Percentiles rank a stretch among this genome's conserved stretches.
Evolutionary conservation across 2,329 filamentous ascomycete genomes (phyloP).

Genomic region (Sarocladium strictum): DNA sequence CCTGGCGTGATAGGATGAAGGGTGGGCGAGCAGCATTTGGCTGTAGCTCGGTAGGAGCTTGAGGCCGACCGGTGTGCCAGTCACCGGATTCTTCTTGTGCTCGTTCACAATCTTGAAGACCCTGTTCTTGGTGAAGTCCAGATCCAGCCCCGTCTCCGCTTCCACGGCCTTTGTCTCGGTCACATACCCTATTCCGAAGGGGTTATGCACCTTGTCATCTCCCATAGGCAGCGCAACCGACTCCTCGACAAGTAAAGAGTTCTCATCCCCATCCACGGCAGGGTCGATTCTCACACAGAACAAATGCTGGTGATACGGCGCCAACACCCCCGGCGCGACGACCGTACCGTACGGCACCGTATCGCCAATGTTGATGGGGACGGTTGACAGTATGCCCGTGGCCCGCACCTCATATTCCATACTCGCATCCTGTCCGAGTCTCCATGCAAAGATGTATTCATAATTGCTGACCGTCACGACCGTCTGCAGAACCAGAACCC

Average conservation of each 20-base stretch:
- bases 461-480: conserved; percentile 61
- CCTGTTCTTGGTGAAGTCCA: conserved; percentile 42
- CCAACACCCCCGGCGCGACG: conserved; percentile 55
- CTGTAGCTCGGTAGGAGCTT: conserved; percentile 40
- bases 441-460: conserved; percentile 39
- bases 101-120: conserved; percentile 44
- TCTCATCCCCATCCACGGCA: conserved; percentile 52
- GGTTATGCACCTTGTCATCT: conserved; percentile 38
- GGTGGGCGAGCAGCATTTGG: conserved; percentile 35
- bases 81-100: conserved; percentile 32
- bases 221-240: conserved; percentile 35
- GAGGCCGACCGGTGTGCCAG: conserved; percentile 38
- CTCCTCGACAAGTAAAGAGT: conserved; percentile 41
- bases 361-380: conserved; percentile 44
- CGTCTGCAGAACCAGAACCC: conserved; percentile 53
- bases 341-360: conserved; percentile 51
- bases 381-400: conserved; percentile 37
- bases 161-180: conserved; percentile 37
- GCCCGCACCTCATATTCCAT: conserved; percentile 28
- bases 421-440: conserved; percentile 46
- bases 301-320: conserved; percentile 63
- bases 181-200: conserved; percentile 41
- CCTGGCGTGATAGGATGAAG: conserved; percentile 30
- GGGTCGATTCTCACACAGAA: conserved; percentile 63
- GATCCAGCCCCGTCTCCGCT: conserved; percentile 39